phyloP scores from a whole-genome alignment of 257 asterid species.

The Salvia splendens region DNA sequence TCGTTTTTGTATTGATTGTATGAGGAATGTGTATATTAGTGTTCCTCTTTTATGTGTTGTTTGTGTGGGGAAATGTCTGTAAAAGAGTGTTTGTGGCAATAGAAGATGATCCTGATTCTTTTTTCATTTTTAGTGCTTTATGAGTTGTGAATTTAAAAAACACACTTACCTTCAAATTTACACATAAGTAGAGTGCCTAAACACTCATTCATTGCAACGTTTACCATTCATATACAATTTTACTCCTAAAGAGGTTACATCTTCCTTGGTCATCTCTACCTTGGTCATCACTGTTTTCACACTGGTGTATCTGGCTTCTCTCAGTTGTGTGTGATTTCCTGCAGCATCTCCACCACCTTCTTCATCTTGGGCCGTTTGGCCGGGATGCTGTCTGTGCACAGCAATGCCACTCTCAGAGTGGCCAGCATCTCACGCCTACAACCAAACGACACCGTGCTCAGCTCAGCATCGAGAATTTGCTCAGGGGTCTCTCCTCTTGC shows the following conservation, averaged over 20 bases:
- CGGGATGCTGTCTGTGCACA: slow-evolving; percentile 78
- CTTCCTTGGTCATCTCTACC: too few relatives aligned
- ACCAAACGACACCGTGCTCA: slow-evolving; percentile 83
- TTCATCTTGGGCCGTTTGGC: slow-evolving; percentile 90
- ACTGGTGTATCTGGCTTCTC: not conserved
- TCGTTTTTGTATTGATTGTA: not conserved
- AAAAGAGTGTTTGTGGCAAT: slow-evolving; percentile 23
- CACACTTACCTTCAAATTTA: too few relatives aligned
- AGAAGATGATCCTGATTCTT: not conserved
- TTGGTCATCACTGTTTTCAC: too few relatives aligned
- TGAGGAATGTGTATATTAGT: slow-evolving; percentile 24
- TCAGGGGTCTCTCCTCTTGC: slow-evolving; percentile 93
- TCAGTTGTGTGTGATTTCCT: slow-evolving; percentile 50
- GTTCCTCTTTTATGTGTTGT: slow-evolving; percentile 9
- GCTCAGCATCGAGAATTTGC: slow-evolving; percentile 87
- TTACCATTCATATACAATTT: too few relatives aligned
- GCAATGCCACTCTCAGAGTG: slow-evolving; percentile 71
- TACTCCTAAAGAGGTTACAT: too few relatives aligned
- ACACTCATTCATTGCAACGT: too few relatives aligned
- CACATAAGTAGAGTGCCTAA: too few relatives aligned
- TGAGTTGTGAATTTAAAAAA: too few relatives aligned
- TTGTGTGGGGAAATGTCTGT: slow-evolving; percentile 23
- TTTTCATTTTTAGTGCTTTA: not conserved
- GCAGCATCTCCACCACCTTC: slow-evolving; percentile 83
- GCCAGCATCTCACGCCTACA: slow-evolving; percentile 98